Evolutionary conservation across 225 moss, liverwort and hornwort genomes (phyloP), one percentile per base, ranked within the genome.

Genomic region (Asterella californica): DNA sequence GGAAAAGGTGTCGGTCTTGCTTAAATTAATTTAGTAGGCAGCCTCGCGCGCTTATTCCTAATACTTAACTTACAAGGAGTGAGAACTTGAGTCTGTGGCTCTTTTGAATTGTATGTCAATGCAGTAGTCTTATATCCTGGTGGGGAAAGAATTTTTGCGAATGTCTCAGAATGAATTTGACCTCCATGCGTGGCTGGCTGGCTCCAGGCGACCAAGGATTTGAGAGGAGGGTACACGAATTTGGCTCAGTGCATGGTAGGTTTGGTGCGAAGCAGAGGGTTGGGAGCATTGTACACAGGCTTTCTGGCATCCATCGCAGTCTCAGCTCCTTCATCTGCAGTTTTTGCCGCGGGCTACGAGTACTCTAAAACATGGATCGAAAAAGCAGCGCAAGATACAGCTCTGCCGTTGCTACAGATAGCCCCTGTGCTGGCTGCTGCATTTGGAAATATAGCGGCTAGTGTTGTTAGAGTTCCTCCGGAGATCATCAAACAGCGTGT

Each of bases 401-500:
- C 76, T 14, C 62, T 79, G 47, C 86, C 84, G n/a, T 74, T 85
- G 74, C 86, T 84, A 55, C 81, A 86, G 64, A 53, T 90, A n/a
- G 91, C 90, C 42, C 90, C 91, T n/a, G 85, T 90, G 38, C 48
- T 92, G 83, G 91, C 88, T 72, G 87, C 91, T n/a, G 84, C 87
- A 2, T 82, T 92, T 47, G 91, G 91, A 14, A 90, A 90, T 54
- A 53, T 90, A 49, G 82, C 82, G 47, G 90, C 92, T 10, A 92
- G 92, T 61, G 79, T 92, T 64, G 88, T 92, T 33, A 84, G 90
- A 73, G 92, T 92, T 70, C 92, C 92, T 22, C 92, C 92, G 15
- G 90, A 92, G 76, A 89, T 92, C n/a, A 89, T 90, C 72, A 92
- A 92, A 81, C 92, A 92, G 84, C 90, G 89, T n/a, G 92, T 92